These are phyloP conservation scores for Schizochytrium sp. DNA, from an alignment of 108 stramenopile genomes.

Conservation along the genomic window DNA sequence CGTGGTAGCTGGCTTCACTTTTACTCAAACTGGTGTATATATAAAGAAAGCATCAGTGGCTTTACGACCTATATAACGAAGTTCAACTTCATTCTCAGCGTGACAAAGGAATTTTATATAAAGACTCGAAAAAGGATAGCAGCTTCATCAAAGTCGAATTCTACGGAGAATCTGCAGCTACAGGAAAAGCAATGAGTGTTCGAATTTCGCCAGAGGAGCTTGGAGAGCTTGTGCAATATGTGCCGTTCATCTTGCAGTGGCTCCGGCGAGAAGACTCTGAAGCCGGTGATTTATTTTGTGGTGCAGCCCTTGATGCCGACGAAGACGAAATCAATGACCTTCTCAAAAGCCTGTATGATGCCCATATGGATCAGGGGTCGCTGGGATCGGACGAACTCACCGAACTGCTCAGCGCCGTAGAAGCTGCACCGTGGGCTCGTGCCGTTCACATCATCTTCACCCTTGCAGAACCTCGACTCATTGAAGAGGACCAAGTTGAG, in stretches of 20 bases:
- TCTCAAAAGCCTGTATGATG: neutral
- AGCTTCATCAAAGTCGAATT: too few relatives aligned
- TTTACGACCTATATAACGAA: too few relatives aligned
- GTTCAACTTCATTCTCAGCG: too few relatives aligned
- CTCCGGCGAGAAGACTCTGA: slow-evolving; percentile 21
- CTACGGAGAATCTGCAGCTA: too few relatives aligned
- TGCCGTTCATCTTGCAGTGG: slow-evolving; percentile 21
- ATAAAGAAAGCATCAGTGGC: too few relatives aligned
- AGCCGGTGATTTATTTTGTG: slow-evolving; percentile 35
- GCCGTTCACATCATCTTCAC: slow-evolving; percentile 42
- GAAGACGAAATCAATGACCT: slow-evolving; percentile 21
- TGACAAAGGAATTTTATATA: too few relatives aligned
- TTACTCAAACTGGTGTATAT: too few relatives aligned
- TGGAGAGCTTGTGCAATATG: slow-evolving; percentile 31
- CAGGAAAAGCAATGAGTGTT: too few relatives aligned
- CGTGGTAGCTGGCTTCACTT: too few relatives aligned
- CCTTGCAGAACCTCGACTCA: slow-evolving; percentile 7
- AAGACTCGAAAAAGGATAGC: too few relatives aligned
- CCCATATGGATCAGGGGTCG: neutral
- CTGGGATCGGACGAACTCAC: slow-evolving; percentile 18
- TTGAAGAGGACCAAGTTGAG: neutral
- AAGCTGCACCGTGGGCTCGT: slow-evolving; percentile 31
- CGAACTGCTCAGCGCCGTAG: neutral
- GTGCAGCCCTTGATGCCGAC: slow-evolving; percentile 34
- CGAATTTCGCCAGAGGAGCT: neutral